phyloP scores from a whole-genome alignment of 495 filamentous ascomycete species.

The Aspergillus biplanus region DNA sequence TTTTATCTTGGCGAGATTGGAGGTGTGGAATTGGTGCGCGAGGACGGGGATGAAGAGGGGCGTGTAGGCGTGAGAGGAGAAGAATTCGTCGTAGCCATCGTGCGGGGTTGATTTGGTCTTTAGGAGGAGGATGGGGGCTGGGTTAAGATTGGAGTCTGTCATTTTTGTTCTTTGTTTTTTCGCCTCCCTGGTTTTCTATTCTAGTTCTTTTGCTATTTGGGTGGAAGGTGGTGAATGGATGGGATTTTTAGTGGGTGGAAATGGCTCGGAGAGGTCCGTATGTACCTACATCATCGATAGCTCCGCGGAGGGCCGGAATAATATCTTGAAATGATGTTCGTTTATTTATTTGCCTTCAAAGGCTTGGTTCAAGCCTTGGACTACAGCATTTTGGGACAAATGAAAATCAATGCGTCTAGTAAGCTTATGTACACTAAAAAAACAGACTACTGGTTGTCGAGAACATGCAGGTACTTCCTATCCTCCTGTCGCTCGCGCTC shows the following conservation, averaged over 20 bases:
- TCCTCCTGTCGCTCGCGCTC: constrained; percentile 94
- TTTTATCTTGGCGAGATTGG: constrained; percentile 50
- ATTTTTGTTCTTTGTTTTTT: constrained; percentile 8
- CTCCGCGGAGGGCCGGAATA: constrained; percentile 15
- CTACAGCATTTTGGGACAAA: constrained; percentile 25
- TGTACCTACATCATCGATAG: neutral
- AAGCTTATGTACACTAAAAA: constrained; percentile 51
- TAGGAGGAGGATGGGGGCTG: constrained; percentile 65
- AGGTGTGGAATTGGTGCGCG: constrained; percentile 63
- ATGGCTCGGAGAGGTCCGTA: neutral
- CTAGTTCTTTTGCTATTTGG: neutral
- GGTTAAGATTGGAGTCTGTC: too few relatives aligned
- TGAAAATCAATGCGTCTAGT: constrained; percentile 43
- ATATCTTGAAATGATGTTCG: too few relatives aligned
- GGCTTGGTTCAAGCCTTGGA: too few relatives aligned
- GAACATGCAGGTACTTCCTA: constrained; percentile 93
- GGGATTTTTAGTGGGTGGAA: constrained; percentile 17
- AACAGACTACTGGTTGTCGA: constrained; percentile 77
- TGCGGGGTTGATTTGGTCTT: constrained; percentile 81
- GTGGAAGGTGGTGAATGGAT: constrained; percentile 17
- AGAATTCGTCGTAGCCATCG: constrained; percentile 80
- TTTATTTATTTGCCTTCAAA: too few relatives aligned
- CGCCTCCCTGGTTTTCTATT: neutral
- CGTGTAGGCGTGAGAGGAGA: constrained; percentile 49
- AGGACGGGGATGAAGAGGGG: constrained; percentile 85